These are phyloP conservation scores for Trypanosoma platydactyli DNA, from an alignment of 208 protist genomes.

Conservation along the genomic window DNA sequence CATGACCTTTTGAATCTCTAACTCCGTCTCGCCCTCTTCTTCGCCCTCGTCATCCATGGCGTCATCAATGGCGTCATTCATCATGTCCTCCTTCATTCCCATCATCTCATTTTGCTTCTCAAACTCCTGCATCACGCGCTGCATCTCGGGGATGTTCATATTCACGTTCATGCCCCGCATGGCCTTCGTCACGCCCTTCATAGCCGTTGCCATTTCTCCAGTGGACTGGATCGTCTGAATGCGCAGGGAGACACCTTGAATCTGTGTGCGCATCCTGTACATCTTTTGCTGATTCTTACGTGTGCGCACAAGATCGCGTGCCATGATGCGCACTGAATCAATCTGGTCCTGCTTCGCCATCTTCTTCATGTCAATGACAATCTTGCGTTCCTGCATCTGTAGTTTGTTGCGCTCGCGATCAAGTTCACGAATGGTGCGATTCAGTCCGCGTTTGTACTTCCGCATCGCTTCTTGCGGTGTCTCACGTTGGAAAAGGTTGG, in stretches of 20 bases:
- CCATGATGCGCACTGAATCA: constrained; percentile 96
- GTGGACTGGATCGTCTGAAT: constrained; percentile 95
- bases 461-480: constrained; percentile 93
- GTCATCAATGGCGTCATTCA: constrained; percentile 94
- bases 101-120: constrained; percentile 97
- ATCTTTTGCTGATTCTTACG: constrained; percentile 95
- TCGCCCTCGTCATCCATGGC: constrained; percentile 91
- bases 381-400: constrained; percentile 95
- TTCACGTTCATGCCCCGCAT: constrained; percentile 96
- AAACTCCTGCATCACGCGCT: constrained; percentile 98
- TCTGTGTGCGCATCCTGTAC: constrained; percentile 97
- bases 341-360: constrained; percentile 97
- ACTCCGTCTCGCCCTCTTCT: constrained; percentile 91
- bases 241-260: constrained; percentile 95
- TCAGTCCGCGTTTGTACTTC: constrained; percentile 95
- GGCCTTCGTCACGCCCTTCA: constrained; percentile 91
- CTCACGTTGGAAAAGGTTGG: constrained; percentile 78
- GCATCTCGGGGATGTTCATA: constrained; percentile 97
- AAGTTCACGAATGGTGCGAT: constrained; percentile 94
- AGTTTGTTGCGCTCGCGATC: constrained; percentile 96
- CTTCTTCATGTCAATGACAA: constrained; percentile 96
- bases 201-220: constrained; percentile 84
- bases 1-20: constrained; percentile 90
- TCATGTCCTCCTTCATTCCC: constrained; percentile 99
- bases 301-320: constrained; percentile 97